These are phyloP conservation scores for Ganoderma meredithae DNA, from an alignment of 1,284 basidiomycete genomes.

Conservation along the genomic window DNA sequence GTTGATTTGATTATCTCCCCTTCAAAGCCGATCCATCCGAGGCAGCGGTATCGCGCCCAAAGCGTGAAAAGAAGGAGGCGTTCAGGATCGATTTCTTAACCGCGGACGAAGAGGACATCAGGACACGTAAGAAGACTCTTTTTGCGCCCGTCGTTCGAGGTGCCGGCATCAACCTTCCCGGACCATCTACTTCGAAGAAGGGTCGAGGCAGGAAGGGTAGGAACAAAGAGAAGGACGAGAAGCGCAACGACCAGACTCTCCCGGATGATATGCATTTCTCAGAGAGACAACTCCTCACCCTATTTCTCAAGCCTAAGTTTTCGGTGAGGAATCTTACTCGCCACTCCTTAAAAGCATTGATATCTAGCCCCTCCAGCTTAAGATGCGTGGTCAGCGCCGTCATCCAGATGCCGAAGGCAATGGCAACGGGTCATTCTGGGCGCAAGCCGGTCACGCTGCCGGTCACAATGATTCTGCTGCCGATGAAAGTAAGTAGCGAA, in stretches of 20 bases:
- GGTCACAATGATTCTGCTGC: conserved; percentile 61
- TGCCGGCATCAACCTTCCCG: conserved; percentile 72
- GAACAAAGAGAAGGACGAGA: conserved; percentile 54
- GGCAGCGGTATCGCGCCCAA: conserved; percentile 58
- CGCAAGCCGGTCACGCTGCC: conserved; percentile 80
- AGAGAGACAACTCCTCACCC: conserved; percentile 85
- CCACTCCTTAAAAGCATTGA: conserved; percentile 4
- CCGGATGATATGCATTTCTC: conserved; percentile 99
- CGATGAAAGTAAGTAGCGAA: conserved; percentile 64
- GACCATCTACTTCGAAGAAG: conserved; percentile 51
- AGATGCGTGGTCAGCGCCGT: conserved; percentile 78
- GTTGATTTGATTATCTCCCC: neutral
- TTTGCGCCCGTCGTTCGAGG: conserved; percentile 80
- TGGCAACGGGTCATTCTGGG: conserved; percentile 96
- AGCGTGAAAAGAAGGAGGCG: conserved; percentile 82
- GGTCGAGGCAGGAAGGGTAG: conserved; percentile 54
- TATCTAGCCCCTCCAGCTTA: conserved; percentile 56
- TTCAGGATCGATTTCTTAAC: conserved; percentile 90
- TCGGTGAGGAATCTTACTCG: conserved; percentile 58
- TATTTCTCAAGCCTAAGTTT: conserved; percentile 97
- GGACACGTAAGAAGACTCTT: conserved; percentile 79
- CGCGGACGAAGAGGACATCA: conserved; percentile 67
- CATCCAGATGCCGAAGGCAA: conserved; percentile 77
- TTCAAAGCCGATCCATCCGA: conserved; percentile 58
- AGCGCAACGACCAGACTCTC: conserved; percentile 81